phyloP scores from a whole-genome alignment of 768 basidiomycete species.

The Neoboletus subvelutipes region DNA sequence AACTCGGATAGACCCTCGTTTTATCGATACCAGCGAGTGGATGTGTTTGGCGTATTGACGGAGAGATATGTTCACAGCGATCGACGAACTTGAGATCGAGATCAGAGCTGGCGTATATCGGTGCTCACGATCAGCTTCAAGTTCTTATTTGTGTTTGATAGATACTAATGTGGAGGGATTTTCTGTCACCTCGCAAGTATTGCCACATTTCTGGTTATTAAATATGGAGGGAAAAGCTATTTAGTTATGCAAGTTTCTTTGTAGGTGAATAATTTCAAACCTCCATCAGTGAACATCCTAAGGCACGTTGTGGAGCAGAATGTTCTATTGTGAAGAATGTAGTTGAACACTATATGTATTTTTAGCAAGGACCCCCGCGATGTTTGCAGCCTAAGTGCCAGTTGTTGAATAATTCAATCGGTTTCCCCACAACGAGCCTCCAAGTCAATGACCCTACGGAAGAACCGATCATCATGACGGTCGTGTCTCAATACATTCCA shows the following conservation, averaged over 20 bases:
- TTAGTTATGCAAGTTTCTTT: too few species aligned
- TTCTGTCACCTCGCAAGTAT: too few species aligned
- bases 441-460: background rate
- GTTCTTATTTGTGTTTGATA: background rate
- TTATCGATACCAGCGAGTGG: constrained; percentile 71
- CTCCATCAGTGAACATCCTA: too few species aligned
- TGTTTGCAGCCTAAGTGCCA: too few species aligned
- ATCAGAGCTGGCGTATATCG: constrained; percentile 37
- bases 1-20: constrained; percentile 67
- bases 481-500: background rate
- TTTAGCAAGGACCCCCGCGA: too few species aligned
- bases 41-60: constrained; percentile 15
- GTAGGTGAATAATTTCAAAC: too few species aligned
- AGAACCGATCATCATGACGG: background rate
- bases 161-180: background rate
- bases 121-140: background rate
- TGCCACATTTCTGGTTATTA: too few species aligned
- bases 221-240: too few species aligned
- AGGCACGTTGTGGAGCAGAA: too few species aligned
- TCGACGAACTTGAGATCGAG: constrained; percentile 67
- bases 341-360: too few species aligned
- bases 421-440: background rate
- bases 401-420: background rate
- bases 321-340: too few species aligned
- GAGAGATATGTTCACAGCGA: constrained; percentile 42